A percentile compares a stretch with the other conserved stretches of the same genome.
Evolutionary conservation across 2,329 filamentous ascomycete species (phyloP).

Genomic region (Colletotrichum incanum): DNA sequence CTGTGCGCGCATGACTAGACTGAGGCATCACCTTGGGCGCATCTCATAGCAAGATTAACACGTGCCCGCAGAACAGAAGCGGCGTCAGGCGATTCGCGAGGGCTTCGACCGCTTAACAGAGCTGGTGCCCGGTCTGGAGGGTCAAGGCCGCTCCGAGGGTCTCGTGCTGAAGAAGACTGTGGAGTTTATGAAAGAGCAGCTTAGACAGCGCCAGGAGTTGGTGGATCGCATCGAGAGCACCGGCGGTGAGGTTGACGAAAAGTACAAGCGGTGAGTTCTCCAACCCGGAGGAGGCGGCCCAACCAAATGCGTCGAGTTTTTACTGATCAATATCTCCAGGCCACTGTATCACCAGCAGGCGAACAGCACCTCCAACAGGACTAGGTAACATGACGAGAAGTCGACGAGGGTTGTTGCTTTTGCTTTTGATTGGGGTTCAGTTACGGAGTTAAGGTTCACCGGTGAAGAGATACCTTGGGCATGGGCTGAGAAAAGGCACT

Average conservation of each 20-base stretch:
- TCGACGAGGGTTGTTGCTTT: neutral
- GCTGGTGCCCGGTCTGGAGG: conserved; percentile 85
- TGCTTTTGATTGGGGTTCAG: neutral
- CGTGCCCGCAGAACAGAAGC: conserved; percentile 59
- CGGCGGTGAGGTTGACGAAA: conserved; percentile 70
- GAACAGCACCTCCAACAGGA: conserved; percentile 24
- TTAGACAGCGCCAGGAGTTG: conserved; percentile 71
- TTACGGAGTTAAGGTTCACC: neutral
- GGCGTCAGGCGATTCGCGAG: conserved; percentile 78
- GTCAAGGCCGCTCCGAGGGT: conserved; percentile 88
- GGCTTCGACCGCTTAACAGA: conserved; percentile 87
- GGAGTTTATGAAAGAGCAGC: conserved; percentile 74
- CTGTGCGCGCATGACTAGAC: neutral
- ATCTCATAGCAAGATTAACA: conserved; percentile 44
- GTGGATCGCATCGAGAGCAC: conserved; percentile 72
- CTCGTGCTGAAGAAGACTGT: conserved; percentile 83
- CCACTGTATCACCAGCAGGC: conserved; percentile 13
- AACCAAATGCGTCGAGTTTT: neutral
- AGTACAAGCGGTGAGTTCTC: conserved; percentile 60
- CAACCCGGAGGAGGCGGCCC: neutral
- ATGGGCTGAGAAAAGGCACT: neutral
- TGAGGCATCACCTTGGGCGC: conserved; percentile 31
- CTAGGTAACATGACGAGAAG: neutral
- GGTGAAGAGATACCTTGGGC: conserved; percentile 14
- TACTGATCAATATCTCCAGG: neutral